Base-by-base conservation (phyloP, 148 eudicot genomes). In the Camellia granthamiana region DNA sequence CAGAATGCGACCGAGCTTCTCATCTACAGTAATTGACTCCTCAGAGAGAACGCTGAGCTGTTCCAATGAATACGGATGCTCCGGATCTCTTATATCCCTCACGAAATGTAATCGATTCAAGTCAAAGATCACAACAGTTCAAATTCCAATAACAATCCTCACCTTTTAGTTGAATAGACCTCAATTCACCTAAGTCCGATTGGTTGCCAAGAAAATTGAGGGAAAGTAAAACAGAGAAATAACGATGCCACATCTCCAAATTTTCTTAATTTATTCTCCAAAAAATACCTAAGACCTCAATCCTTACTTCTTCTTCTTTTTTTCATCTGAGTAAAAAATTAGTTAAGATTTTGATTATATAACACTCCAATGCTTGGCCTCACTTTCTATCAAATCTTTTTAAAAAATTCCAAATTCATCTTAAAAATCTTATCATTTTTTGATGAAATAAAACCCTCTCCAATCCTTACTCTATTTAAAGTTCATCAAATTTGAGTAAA, bases 11-110 rank as follows among this genome's bases (percentile, higher is more conserved):
- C 88, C 89, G 79, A 91, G 93, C 83, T 88, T 86, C 82, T 90
- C 90, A n/a, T 94, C 98, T 55, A 94, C 94, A 10, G 90, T 75
- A 59, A 94, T 86, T 18, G 97, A 94, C 59, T 94, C 97, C 76
- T 92, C 90, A 16, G 95, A 91, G 56, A 94, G 91, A 86, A 92
- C 97, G 84, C 93, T 90, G 41, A 94, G 97, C 89, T 92, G 97
- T 87, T 94, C 98, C 82, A 94, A 79, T 2, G 97, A 92, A 81
- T 94, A 94, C 3, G 98, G 95, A 68, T 94, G 97, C 90, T 94
- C 98, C 63, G 95, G 97, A 94, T 94, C 98, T 70, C 93, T 85
- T 77, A 92, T 94, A 85, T 94, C 98, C 82, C 90, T 86, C 79
- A 94, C 93, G 82, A 81, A 84, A 82, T 94, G 87, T 94, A 79